Base-by-base conservation (phyloP, 768 basidiomycete species). In the Cubamyces sp. region DNA sequence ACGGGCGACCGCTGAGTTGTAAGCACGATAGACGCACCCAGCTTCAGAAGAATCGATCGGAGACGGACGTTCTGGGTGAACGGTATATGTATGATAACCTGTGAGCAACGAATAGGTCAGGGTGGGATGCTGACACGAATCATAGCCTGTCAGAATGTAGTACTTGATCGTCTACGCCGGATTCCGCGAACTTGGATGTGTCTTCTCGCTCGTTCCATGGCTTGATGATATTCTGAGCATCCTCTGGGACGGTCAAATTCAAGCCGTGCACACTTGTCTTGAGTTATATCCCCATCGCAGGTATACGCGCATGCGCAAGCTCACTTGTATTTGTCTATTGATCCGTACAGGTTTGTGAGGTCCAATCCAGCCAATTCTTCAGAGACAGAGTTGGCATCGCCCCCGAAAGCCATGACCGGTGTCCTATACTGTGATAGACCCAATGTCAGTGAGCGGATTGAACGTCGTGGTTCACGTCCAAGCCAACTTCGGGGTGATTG, bases 121-220 rank as follows among this genome's bases (percentile, higher is more conserved):
- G 21, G 26, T 46, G 18, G 9, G n/a, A 8, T 21, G 9, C 25
- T 16, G 19, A 37, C 37, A 14, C 43, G 15, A 18, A 52, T 9
- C 19, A 28, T 26, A 6, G 15, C 19, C 18, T 9, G 54, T n/a
- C 21, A 18, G 30, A 6, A 45, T 16, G 8, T 51, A 78, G 51
- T 62, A 90, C 92, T 83, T 94, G 91, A 70, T 94, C 92, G 66
- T 94, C 92, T 15, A 93, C 92, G 34, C 85, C 87, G 0, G 92
- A 93, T 19, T 94, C 88, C 15, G 85, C 86, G 62, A 77, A 93
- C 64, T 78, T 80, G 3, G 74, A 74, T 12, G 82, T 87, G 52
- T 88, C 85, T 23, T 94, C 90, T 47, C 92, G 78, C 66, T 90
- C 80, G 58, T 87, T 82, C 92, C 92, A 94, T 3, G 88, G 85